Percentiles rank a stretch among this genome's conserved stretches.
Conservation (phyloP, 306 rosid genomes). For the Vigna angularis region DNA sequence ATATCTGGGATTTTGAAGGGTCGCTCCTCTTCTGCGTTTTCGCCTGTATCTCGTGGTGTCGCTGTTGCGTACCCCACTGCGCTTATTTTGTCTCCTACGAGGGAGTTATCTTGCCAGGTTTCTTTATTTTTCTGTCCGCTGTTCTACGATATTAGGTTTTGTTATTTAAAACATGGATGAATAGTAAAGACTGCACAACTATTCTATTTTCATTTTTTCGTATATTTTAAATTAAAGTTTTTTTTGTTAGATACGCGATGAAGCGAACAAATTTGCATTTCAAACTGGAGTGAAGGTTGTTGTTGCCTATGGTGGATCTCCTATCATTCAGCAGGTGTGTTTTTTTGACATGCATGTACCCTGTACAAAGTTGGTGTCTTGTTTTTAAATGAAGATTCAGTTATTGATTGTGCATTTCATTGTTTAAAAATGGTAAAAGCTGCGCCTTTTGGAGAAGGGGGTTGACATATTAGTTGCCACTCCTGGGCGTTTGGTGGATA, state of each 20-base stretch:
- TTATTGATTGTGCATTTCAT: background rate
- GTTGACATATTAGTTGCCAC: slow-evolving; percentile 92
- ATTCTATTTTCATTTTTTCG: too few species aligned
- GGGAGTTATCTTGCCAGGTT: slow-evolving; percentile 86
- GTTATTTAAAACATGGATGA: too few species aligned
- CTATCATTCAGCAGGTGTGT: slow-evolving; percentile 69
- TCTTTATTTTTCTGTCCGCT: background rate
- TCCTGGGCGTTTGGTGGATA: slow-evolving; percentile 87
- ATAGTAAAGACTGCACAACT: too few species aligned
- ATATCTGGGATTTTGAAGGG: slow-evolving; percentile 68
- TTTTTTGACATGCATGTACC: background rate
- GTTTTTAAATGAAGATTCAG: background rate
- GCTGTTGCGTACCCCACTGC: slow-evolving; percentile 66
- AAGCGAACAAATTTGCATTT: slow-evolving; percentile 69
- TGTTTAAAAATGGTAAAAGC: slow-evolving; percentile 42
- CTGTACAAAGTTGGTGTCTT: background rate
- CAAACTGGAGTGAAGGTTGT: slow-evolving; percentile 81
- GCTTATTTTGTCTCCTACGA: slow-evolving; percentile 78
- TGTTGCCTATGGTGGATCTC: slow-evolving; percentile 82
- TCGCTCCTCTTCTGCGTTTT: slow-evolving; percentile 20
- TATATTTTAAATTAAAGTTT: background rate
- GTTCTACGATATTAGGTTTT: background rate
- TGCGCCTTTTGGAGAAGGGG: slow-evolving; percentile 72
- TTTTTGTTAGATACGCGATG: slow-evolving; percentile 70
- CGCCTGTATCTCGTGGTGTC: slow-evolving; percentile 14